These are phyloP conservation scores for Haplosporangium sp. DNA, from an alignment of 371 early-diverging fungal species.

Conservation along the genomic window DNA sequence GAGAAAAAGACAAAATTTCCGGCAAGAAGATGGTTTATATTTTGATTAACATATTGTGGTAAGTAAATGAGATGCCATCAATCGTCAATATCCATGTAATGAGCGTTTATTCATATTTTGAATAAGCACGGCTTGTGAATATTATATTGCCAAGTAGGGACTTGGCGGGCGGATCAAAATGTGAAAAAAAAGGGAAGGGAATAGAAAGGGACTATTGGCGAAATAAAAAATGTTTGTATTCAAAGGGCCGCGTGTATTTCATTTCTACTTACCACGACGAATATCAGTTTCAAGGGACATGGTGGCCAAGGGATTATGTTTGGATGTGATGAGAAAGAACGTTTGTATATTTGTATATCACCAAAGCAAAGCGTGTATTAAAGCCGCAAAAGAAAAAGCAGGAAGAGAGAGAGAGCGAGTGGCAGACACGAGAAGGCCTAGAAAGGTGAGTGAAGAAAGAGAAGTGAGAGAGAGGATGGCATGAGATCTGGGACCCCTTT, in stretches of 20 bases:
- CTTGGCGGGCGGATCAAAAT: too few species aligned
- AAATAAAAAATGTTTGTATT: background rate
- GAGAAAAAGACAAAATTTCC: background rate
- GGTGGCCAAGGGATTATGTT: too few species aligned
- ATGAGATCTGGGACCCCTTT: too few species aligned
- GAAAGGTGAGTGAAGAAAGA: too few species aligned
- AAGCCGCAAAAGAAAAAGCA: too few species aligned
- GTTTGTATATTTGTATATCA: background rate
- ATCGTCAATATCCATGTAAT: background rate
- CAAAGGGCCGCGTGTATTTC: background rate
- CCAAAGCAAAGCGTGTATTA: background rate
- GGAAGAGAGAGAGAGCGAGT: too few species aligned
- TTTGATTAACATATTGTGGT: slow-evolving; percentile 1
- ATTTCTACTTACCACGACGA: slow-evolving; percentile 42
- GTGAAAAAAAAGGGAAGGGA: background rate
- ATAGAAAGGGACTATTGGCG: too few species aligned
- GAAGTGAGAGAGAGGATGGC: too few species aligned
- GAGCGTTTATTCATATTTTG: too few species aligned
- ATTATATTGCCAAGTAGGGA: too few species aligned
- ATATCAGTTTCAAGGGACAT: slow-evolving; percentile 40
- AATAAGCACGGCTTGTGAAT: too few species aligned
- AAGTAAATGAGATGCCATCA: background rate
- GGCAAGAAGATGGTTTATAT: slow-evolving; percentile 1
- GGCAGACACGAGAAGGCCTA: too few species aligned
- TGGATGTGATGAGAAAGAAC: background rate